Evolutionary conservation across 805 yeast species (phyloP).

Genomic region (Metschnikowia anglica): DNA sequence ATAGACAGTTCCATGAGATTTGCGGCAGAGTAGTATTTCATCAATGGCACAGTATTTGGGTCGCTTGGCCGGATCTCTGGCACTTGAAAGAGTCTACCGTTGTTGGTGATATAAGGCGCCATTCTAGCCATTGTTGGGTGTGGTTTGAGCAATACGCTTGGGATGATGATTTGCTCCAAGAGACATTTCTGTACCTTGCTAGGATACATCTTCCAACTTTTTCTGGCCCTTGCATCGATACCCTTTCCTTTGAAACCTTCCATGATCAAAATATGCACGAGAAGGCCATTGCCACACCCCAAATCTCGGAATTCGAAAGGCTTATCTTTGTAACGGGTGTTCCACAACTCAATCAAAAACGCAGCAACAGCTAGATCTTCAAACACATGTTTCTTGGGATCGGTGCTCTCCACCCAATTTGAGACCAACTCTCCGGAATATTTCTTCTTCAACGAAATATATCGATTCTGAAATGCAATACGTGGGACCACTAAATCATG

Average conservation of each 20-base stretch:
- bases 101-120: constrained; percentile 56
- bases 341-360: constrained; percentile 86
- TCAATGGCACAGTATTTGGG: constrained; percentile 38
- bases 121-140: constrained; percentile 57
- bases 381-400: constrained; percentile 92
- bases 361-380: constrained; percentile 97
- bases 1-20: constrained; percentile 50
- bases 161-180: constrained; percentile 80
- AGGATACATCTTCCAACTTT: constrained; percentile 83
- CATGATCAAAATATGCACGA: constrained; percentile 67
- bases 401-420: constrained; percentile 91
- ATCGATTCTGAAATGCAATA: constrained; percentile 77
- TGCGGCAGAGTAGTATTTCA: constrained; percentile 56
- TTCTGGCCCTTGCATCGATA: constrained; percentile 84
- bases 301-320: constrained; percentile 77
- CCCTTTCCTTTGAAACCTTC: constrained; percentile 87
- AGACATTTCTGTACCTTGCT: constrained; percentile 54
- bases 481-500: constrained; percentile 87
- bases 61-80: constrained; percentile 32
- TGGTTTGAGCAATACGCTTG: constrained; percentile 66
- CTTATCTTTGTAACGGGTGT: constrained; percentile 41
- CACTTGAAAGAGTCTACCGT: constrained; percentile 60
- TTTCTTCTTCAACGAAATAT: constrained; percentile 75
- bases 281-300: constrained; percentile 93
- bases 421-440: constrained; percentile 74